Evolutionary conservation across 163 green algal genomes (phyloP).

Genomic region (Coccomyxa subellipsoidea): DNA sequence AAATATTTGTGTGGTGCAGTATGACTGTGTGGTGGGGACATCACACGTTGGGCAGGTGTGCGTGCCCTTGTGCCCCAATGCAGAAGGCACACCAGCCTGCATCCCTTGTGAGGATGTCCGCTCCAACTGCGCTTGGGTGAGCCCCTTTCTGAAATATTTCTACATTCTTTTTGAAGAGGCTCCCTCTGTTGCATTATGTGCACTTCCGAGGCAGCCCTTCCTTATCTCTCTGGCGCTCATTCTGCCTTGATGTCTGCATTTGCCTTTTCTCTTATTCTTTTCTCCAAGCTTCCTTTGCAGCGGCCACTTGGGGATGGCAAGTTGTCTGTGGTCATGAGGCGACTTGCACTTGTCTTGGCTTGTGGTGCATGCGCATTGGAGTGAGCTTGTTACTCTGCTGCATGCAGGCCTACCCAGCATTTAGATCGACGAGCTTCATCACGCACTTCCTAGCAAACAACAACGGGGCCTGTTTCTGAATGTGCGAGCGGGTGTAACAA

Average conservation of each 20-base stretch:
- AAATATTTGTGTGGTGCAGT: not conserved
- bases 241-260: no score
- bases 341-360: not conserved
- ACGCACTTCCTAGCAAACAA: not conserved
- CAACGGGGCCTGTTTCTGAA: not conserved
- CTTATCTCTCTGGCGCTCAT: no score
- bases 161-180: not conserved
- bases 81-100: not conserved
- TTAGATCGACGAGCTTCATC: not conserved
- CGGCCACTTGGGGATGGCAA: no score
- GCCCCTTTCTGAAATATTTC: not conserved
- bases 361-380: not conserved
- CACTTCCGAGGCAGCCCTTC: no score
- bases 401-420: not conserved
- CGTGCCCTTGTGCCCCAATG: not conserved
- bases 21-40: not conserved
- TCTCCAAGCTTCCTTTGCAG: no score
- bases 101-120: not conserved
- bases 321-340: no score
- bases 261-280: no score
- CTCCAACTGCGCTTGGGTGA: not conserved
- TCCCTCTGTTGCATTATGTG: not conserved
- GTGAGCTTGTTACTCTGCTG: not conserved
- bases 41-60: constrained; percentile 2
- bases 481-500: not conserved